phyloP scores from a whole-genome alignment of 2,329 filamentous ascomycete species.

The Plectosphaerella sp. region DNA sequence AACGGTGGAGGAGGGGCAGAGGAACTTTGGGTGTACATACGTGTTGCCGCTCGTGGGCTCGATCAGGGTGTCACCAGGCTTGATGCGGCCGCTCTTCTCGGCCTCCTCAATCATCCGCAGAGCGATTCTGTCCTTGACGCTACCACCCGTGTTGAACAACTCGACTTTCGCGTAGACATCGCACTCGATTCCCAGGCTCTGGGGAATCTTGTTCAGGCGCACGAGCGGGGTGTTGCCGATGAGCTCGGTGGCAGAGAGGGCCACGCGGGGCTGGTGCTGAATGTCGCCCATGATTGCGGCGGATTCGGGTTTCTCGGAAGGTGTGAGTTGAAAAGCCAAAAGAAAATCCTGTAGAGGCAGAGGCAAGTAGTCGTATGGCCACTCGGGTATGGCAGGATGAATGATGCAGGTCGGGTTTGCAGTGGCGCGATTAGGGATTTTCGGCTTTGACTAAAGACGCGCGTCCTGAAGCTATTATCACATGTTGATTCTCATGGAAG shows the following conservation, averaged over 20 bases:
- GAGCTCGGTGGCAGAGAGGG: constrained; percentile 70
- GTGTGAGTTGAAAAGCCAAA: too few relatives aligned
- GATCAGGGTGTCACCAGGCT: constrained; percentile 94
- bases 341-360: too few relatives aligned
- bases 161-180: constrained; percentile 90
- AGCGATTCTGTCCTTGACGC: constrained; percentile 92
- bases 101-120: constrained; percentile 97
- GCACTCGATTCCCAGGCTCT: constrained; percentile 83
- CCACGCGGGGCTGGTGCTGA: constrained; percentile 10
- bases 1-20: constrained; percentile 9
- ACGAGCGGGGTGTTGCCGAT: constrained; percentile 97
- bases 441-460: too few relatives aligned
- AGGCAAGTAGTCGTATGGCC: too few relatives aligned
- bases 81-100: constrained; percentile 86
- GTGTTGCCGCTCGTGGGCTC: constrained; percentile 98
- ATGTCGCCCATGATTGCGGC: constrained; percentile 8
- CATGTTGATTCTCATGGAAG: too few relatives aligned
- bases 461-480: too few relatives aligned
- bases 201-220: constrained; percentile 85
- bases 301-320: too few relatives aligned
- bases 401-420: too few relatives aligned
- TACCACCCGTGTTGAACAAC: constrained; percentile 90
- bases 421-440: too few relatives aligned
- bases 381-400: too few relatives aligned
- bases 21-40: constrained; percentile 27